Percentiles rank a stretch among this genome's conserved stretches.
These are phyloP conservation scores for Stephania cephalantha DNA, from an alignment of 164 flowering plant genomes.

Conservation along the genomic window DNA sequence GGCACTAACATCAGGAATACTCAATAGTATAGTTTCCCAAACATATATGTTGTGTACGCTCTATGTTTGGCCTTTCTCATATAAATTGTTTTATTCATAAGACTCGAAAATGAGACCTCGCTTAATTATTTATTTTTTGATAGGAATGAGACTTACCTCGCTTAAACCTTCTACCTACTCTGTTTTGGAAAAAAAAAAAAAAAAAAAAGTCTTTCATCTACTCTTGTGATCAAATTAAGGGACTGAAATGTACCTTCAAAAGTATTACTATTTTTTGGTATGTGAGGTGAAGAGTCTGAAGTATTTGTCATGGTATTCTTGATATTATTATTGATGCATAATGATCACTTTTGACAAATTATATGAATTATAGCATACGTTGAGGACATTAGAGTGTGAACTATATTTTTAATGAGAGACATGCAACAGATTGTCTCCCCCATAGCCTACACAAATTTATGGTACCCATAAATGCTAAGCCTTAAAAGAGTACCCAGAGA, in stretches of 20 bases:
- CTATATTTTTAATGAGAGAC: constrained; percentile 5
- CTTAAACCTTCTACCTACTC: too few relatives aligned
- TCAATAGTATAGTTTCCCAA: background rate
- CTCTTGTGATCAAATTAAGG: too few relatives aligned
- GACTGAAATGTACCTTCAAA: too few relatives aligned
- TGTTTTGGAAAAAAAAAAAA: too few relatives aligned
- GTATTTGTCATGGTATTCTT: background rate
- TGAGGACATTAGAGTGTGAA: background rate
- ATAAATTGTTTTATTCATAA: too few relatives aligned
- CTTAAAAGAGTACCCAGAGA: background rate
- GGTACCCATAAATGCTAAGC: constrained; percentile 19
- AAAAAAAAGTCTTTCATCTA: too few relatives aligned
- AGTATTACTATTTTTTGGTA: too few relatives aligned
- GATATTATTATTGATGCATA: background rate
- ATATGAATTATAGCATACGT: background rate
- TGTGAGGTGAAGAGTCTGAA: too few relatives aligned
- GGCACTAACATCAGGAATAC: background rate
- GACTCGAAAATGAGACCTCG: too few relatives aligned
- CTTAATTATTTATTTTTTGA: too few relatives aligned
- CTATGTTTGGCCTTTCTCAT: background rate
- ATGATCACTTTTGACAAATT: constrained; percentile 1
- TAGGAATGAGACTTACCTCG: too few relatives aligned
- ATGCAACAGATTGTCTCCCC: constrained; percentile 28
- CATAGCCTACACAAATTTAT: constrained; percentile 22
- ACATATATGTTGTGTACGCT: background rate